Percentiles rank a stretch among this genome's conserved stretches.
Conservation (phyloP, 2,329 filamentous ascomycete genomes). For the Trichoderma arundinaceum region DNA sequence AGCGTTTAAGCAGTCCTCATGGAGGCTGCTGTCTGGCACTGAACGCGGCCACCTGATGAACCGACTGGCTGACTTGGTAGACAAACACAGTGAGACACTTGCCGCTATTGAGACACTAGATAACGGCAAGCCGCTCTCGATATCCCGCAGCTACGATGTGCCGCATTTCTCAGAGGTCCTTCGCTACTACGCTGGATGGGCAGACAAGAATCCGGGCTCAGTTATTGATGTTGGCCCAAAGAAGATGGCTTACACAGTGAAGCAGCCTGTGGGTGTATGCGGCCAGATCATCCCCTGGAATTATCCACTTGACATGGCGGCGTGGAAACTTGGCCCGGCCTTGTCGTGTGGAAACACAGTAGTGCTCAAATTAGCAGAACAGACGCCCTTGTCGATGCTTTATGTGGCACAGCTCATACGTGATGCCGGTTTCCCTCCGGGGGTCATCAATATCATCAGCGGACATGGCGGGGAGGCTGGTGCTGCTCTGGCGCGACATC, state of each 20-base stretch:
- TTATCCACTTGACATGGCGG: constrained; percentile 76
- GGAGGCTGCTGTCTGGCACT: constrained; percentile 70
- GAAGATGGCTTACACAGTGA: constrained; percentile 78
- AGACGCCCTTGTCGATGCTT: constrained; percentile 64
- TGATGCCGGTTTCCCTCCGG: constrained; percentile 73
- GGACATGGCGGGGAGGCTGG: constrained; percentile 69
- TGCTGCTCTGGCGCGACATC: constrained; percentile 66
- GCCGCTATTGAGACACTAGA: constrained; percentile 73
- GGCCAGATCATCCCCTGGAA: constrained; percentile 83
- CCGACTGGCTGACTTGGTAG: constrained; percentile 72
- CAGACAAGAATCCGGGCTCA: constrained; percentile 79
- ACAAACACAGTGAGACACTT: constrained; percentile 61
- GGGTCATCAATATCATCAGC: constrained; percentile 74
- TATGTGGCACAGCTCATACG: constrained; percentile 68
- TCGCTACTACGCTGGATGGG: constrained; percentile 79
- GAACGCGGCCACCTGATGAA: constrained; percentile 72
- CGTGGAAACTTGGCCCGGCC: constrained; percentile 58
- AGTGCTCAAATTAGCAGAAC: constrained; percentile 65
- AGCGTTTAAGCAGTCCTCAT: constrained; percentile 70
- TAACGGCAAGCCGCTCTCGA: constrained; percentile 77
- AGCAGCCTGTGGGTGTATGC: constrained; percentile 79
- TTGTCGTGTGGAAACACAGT: constrained; percentile 64
- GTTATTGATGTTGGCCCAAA: constrained; percentile 73
- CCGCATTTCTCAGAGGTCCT: constrained; percentile 54
- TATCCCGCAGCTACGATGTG: constrained; percentile 69